Evolutionary conservation across 208 protist genomes (phyloP), one percentile per base, ranked within the genome.

Genomic region (Balamuthia mandrillaris): DNA sequence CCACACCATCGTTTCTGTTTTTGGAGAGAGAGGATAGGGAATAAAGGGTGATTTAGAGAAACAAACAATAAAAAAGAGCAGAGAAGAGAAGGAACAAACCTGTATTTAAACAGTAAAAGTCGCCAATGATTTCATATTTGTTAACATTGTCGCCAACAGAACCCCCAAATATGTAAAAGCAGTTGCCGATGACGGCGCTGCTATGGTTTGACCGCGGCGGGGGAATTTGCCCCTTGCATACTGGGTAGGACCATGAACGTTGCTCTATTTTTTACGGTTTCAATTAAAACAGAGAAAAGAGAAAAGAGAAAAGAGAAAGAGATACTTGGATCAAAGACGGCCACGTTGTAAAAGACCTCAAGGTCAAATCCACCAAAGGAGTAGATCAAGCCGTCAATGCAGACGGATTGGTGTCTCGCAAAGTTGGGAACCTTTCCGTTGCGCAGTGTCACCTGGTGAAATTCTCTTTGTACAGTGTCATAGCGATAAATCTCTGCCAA

Each of bases 91-190:
- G 5, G 37, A 4, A 35, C 4, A 33, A 65, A 82, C 74, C 74
- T 6, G 63, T 24, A 10, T 82, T 52, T 27, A 45, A 82, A 37
- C 51, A 82, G 51, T 82, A 82, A 65, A 82, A 82, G 54, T 82
- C 74, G 39, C 47, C 63, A 24, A 82, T 42, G 39, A 52, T 82
- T 42, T 82, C 49, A 29, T 82, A 82, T 5, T 52, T 31, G 39
- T 82, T 82, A 21, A 82, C 21, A 42, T 82, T 82, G 74, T 82
- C 74, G 37, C 74, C 74, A 1, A 82, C 51, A 3, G 74, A 82
- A 21, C 74, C 74, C 35, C 74, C 74, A 44, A 82, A 82, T 0
- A 82, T 65, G 74, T 82, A 82, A 37, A 82, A 65, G 0, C 74
- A 31, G 5, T 16, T 82, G 6, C 54, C 74, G 39, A 82, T 27